These are phyloP conservation scores for Aspergillus sp. DNA, from an alignment of 2,329 filamentous ascomycete species.

Conservation along the genomic window DNA sequence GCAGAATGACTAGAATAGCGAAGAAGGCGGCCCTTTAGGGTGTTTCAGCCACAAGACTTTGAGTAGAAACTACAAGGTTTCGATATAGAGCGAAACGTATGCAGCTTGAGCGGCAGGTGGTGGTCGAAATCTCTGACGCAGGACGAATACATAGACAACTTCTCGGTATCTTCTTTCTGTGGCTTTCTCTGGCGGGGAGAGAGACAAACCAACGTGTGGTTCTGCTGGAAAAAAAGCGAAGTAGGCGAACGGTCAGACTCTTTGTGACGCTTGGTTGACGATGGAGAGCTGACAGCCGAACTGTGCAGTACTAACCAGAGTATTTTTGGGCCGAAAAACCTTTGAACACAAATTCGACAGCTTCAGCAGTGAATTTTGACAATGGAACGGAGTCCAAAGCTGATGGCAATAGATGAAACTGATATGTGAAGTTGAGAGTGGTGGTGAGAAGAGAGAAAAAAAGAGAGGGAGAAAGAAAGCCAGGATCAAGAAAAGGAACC, in stretches of 20 bases:
- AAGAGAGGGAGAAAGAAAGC: constrained; percentile 19
- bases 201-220: constrained; percentile 34
- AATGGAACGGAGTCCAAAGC: constrained; percentile 16
- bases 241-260: constrained; percentile 17
- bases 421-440: constrained; percentile 19
- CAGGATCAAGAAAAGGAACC: constrained; percentile 22
- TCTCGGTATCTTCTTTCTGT: constrained; percentile 34
- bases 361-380: constrained; percentile 6
- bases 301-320: constrained; percentile 21
- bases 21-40: constrained; percentile 25
- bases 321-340: constrained; percentile 10
- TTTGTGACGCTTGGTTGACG: constrained; percentile 3
- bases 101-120: constrained; percentile 91
- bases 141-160: constrained; percentile 98
- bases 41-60: constrained; percentile 84
- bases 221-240: constrained; percentile 21
- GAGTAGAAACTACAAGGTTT: constrained; percentile 89
- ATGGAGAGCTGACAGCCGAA: constrained; percentile 3
- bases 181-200: constrained; percentile 38
- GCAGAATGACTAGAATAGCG: constrained; percentile 25
- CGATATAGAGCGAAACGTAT: constrained; percentile 93
- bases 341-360: constrained; percentile 12
- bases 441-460: constrained; percentile 14
- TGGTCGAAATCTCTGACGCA: constrained; percentile 91
- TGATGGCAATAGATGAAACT: constrained; percentile 14